These are phyloP conservation scores for Babesia gibsoni DNA, from an alignment of 169 alveolate genomes.

Conservation along the genomic window DNA sequence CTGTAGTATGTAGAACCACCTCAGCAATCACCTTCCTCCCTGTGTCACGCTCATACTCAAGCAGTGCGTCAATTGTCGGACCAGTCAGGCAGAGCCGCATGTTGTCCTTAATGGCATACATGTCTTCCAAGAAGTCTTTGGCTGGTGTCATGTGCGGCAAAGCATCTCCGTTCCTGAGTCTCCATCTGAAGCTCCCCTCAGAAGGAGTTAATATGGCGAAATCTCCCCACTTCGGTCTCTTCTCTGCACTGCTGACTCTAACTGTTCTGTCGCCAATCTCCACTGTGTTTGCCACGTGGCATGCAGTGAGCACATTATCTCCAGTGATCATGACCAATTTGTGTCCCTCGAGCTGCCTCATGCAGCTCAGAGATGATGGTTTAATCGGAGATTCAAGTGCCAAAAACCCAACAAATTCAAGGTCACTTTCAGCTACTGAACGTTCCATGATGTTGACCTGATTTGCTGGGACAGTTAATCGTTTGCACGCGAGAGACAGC, in stretches of 20 bases:
- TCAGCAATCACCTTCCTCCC: slow-evolving; percentile 42
- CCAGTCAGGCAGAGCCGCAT: slow-evolving; percentile 52
- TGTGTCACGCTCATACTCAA: slow-evolving; percentile 8
- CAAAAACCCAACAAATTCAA: slow-evolving; percentile 91
- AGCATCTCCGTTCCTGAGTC: slow-evolving; percentile 38
- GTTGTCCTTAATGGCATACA: slow-evolving; percentile 8
- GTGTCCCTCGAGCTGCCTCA: slow-evolving; percentile 82
- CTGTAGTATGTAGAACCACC: slow-evolving; percentile 66
- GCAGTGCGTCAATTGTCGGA: slow-evolving; percentile 28
- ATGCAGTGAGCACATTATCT: slow-evolving; percentile 96
- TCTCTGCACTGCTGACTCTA: not conserved
- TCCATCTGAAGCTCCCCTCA: slow-evolving; percentile 35
- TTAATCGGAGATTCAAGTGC: slow-evolving; percentile 94
- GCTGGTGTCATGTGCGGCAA: not conserved
- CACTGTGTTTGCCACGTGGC: slow-evolving; percentile 86
- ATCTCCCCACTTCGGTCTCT: slow-evolving; percentile 12
- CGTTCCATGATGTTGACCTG: slow-evolving; percentile 71
- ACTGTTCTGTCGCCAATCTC: slow-evolving; percentile 29
- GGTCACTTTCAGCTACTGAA: slow-evolving; percentile 84
- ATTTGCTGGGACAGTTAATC: slow-evolving; percentile 29
- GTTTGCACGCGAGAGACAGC: slow-evolving; percentile 69
- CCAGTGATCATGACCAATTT: slow-evolving; percentile 95
- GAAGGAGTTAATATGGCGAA: slow-evolving; percentile 32
- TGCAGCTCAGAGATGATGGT: slow-evolving; percentile 82
- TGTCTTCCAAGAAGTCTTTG: slow-evolving; percentile 21